Percentiles rank a stretch among this genome's conserved stretches.
phyloP scores from a whole-genome alignment of 441 rosid species.

The Gossypium gossypioides region DNA sequence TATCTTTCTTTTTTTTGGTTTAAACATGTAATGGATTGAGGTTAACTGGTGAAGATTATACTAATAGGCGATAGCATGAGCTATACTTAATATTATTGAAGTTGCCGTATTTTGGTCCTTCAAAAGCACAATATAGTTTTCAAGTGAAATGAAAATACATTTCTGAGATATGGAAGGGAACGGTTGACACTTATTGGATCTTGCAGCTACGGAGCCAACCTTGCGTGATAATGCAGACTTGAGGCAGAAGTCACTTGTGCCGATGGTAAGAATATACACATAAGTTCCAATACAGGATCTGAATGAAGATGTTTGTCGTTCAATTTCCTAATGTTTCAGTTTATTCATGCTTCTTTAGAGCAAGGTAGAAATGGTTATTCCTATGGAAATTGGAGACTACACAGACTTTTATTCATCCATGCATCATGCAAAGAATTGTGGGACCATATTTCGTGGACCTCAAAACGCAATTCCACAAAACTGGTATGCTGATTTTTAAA shows the following conservation, averaged over 20 bases:
- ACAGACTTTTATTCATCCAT: slow-evolving; percentile 85
- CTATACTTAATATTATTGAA: background rate
- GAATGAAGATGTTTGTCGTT: background rate
- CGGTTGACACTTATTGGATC: slow-evolving; percentile 10
- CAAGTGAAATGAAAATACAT: background rate
- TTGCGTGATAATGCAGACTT: slow-evolving; percentile 59
- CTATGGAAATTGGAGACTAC: slow-evolving; percentile 79
- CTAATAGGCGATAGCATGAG: background rate
- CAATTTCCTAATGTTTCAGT: slow-evolving; percentile 1
- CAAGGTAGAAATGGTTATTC: slow-evolving; percentile 76
- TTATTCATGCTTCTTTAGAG: slow-evolving; percentile 28
- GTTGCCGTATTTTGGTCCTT: background rate
- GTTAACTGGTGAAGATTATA: background rate
- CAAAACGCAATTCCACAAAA: slow-evolving; percentile 56
- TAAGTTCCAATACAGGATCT: background rate
- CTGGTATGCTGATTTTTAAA: slow-evolving; percentile 38
- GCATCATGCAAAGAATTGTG: slow-evolving; percentile 91
- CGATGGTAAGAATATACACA: slow-evolving; percentile 34
- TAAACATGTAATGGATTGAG: background rate
- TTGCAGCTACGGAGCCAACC: slow-evolving; percentile 49
- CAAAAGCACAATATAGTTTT: background rate
- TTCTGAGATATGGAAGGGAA: background rate
- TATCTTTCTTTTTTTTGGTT: background rate
- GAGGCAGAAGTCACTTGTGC: slow-evolving; percentile 50
- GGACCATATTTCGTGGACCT: slow-evolving; percentile 79